Evolutionary conservation across 1,284 basidiomycete genomes (phyloP).

Genomic region (Peniophora sp.): DNA sequence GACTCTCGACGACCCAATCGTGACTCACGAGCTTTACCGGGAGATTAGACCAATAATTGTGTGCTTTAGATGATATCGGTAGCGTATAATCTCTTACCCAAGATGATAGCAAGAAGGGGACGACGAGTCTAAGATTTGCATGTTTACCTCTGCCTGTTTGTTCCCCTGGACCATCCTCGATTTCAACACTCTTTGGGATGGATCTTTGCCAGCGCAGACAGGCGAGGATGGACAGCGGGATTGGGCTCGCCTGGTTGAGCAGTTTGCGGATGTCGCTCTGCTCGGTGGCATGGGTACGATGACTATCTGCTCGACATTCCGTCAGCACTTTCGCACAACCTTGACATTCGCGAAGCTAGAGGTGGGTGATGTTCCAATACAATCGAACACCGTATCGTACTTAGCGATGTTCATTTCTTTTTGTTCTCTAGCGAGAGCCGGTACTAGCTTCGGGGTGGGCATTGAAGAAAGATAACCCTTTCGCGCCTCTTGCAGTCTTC

Average conservation of each 20-base stretch:
- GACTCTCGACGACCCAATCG: too few species aligned
- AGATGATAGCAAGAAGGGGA: too few species aligned
- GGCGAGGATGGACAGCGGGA: conserved; percentile 20
- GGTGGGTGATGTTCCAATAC: not conserved
- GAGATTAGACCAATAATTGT: too few species aligned
- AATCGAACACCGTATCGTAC: not conserved
- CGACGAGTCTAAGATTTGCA: not conserved
- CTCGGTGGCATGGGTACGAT: conserved; percentile 30
- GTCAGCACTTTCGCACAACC: not conserved
- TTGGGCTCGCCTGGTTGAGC: conserved; percentile 38
- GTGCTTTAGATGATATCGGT: too few species aligned
- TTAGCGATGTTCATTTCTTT: not conserved
- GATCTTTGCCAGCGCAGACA: conserved; percentile 14
- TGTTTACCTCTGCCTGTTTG: conserved; percentile 9
- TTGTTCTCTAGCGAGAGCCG: not conserved
- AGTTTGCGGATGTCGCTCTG: conserved; percentile 41
- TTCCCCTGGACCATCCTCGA: conserved; percentile 55
- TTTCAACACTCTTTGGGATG: conserved; percentile 37
- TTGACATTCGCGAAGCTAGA: not conserved
- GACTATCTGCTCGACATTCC: not conserved
- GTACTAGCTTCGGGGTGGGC: conserved; percentile 46
- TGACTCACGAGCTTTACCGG: too few species aligned
- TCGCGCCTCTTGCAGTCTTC: conserved; percentile 50
- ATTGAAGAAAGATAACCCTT: conserved; percentile 31
- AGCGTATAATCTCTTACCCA: too few species aligned